Percentiles rank a stretch among this genome's conserved stretches.
phyloP scores from a whole-genome alignment of 2,329 filamentous ascomycete species.

The Neurospora sp. region DNA sequence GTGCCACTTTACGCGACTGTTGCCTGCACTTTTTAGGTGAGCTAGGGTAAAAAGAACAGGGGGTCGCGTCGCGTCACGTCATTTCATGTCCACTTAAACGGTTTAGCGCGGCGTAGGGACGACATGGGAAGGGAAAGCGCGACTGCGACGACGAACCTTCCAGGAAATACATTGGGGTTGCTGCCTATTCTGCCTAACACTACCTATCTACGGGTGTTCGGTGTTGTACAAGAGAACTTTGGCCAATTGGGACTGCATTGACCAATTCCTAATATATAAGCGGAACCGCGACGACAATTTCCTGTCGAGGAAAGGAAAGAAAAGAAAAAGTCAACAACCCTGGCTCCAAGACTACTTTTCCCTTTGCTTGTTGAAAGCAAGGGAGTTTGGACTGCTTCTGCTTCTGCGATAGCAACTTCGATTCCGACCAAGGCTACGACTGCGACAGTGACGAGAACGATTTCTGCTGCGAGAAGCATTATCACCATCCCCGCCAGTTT shows the following conservation, averaged over 20 bases:
- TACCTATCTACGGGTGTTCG: too few relatives aligned
- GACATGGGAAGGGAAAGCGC: background rate
- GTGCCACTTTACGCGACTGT: conserved; percentile 12
- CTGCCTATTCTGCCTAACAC: too few relatives aligned
- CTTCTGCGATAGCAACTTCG: background rate
- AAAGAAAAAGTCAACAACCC: background rate
- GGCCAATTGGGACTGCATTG: too few relatives aligned
- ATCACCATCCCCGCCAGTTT: background rate
- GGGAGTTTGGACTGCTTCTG: background rate
- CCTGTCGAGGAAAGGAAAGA: background rate
- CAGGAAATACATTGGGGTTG: too few relatives aligned
- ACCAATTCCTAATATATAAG: too few relatives aligned
- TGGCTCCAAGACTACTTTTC: conserved; percentile 4
- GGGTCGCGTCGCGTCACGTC: conserved; percentile 17
- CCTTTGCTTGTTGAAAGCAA: background rate
- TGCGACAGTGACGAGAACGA: background rate
- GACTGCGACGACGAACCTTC: background rate
- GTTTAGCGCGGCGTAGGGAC: background rate
- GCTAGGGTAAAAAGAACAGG: background rate
- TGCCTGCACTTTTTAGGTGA: conserved; percentile 5
- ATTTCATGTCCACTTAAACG: background rate
- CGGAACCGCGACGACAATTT: too few relatives aligned
- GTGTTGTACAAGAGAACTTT: too few relatives aligned
- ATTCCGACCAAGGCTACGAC: background rate
- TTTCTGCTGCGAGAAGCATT: too few relatives aligned